These are phyloP conservation scores for Suillus discolor DNA, from an alignment of 768 basidiomycete species.

Conservation along the genomic window DNA sequence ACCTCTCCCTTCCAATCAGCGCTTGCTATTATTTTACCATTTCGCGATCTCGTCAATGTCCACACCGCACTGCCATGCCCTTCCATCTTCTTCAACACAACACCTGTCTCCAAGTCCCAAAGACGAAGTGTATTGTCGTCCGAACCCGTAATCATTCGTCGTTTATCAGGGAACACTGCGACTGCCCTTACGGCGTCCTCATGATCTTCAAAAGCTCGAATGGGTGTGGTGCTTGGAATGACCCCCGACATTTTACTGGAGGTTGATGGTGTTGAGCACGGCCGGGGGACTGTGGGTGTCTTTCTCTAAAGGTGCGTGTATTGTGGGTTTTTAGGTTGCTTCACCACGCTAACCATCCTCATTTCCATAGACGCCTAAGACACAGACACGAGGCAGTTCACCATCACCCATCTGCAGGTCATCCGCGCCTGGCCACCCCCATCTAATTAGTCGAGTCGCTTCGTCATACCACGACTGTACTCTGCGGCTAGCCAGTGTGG, in stretches of 20 bases:
- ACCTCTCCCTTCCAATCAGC: not conserved
- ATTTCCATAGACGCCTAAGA: not conserved
- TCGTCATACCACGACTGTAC: conserved; percentile 69
- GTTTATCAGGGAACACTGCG: not conserved
- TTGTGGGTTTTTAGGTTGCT: not conserved
- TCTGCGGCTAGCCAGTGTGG: conserved; percentile 60
- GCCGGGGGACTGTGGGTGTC: no score
- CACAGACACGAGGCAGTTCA: no score
- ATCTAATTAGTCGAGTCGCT: conserved; percentile 50
- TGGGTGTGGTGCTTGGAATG: not conserved
- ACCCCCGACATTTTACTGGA: not conserved
- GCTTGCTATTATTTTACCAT: not conserved
- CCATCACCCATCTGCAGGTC: conserved; percentile 32
- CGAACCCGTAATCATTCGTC: not conserved
- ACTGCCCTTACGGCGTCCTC: fast-evolving
- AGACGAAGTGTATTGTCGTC: not conserved
- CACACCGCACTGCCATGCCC: not conserved
- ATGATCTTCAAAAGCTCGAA: not conserved
- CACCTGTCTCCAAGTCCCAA: not conserved
- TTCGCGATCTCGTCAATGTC: not conserved
- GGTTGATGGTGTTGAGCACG: not conserved
- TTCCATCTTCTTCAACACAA: not conserved
- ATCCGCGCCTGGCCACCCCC: conserved; percentile 60
- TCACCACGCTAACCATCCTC: no score
- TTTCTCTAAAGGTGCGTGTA: not conserved